Conservation (phyloP, 148 eudicot genomes). For the Salicornia ramosissima region DNA sequence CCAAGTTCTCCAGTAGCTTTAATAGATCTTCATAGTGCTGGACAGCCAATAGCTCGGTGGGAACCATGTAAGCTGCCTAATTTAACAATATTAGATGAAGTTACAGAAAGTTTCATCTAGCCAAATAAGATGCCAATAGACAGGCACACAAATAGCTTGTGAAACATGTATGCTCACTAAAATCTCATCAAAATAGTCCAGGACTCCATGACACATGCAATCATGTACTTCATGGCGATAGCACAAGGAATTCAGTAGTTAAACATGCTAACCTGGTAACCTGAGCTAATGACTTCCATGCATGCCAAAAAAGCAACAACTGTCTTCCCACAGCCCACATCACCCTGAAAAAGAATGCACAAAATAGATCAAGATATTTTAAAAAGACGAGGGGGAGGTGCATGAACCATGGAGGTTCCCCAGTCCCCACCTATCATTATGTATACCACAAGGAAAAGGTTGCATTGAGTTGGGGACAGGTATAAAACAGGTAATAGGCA, state of each 20-base stretch:
- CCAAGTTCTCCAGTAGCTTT: slow-evolving; percentile 54
- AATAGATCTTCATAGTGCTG: slow-evolving; percentile 78
- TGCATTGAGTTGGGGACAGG: too few relatives aligned
- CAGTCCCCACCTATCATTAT: too few relatives aligned
- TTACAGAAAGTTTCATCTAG: not conserved
- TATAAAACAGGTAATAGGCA: too few relatives aligned
- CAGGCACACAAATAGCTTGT: not conserved
- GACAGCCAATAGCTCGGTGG: slow-evolving; percentile 89
- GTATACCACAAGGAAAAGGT: too few relatives aligned
- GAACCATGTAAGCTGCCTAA: slow-evolving; percentile 98
- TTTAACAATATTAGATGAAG: slow-evolving; percentile 10
- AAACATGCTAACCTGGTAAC: slow-evolving; percentile 68
- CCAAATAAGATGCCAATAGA: not conserved
- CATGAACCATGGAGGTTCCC: not conserved
- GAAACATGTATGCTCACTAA: not conserved
- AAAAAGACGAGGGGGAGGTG: not conserved
- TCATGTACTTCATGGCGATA: not conserved
- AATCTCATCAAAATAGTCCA: not conserved
- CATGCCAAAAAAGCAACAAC: slow-evolving; percentile 93
- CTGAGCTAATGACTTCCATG: slow-evolving; percentile 86
- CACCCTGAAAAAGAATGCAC: slow-evolving; percentile 58
- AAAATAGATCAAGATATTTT: slow-evolving; percentile 2
- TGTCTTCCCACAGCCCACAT: slow-evolving; percentile 99
- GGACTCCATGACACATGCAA: not conserved
- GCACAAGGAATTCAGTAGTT: not conserved